Base-by-base conservation (phyloP, 805 yeast genomes). In the Monosporozyma aerobia region DNA sequence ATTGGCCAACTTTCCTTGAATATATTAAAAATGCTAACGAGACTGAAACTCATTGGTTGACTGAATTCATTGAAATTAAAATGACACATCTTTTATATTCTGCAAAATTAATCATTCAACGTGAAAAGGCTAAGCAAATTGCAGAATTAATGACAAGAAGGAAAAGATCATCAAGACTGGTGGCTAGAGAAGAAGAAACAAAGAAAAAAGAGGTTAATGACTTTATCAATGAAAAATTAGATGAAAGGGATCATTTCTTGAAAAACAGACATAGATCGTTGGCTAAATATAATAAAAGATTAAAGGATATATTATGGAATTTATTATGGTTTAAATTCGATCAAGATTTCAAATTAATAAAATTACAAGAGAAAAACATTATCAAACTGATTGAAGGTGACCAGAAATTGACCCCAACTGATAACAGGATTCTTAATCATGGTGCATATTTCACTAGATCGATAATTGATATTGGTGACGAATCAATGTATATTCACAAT, bases 161-260 rank as follows among this genome's bases (percentile, higher is more conserved):
- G 60, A 86, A 87, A 60, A 75, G 88, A 57, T 85, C 92, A 0
- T 80, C 89, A 1, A 76, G 94, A 67, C 67, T 87, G 45, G 87
- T 83, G 58, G 85, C 85, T 19, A 81, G 79, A 60, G 85, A 81
- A 55, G 88, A 85, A 56, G 79, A 77, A 22, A 73, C 73, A 50
- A 70, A 70, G 48, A 64, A 70, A 32, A 74, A 73, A 53, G 73
- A 73, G 47, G 73, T 77, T 53, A 79, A 74, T 48, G 76, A 76
- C 39, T 48, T 56, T 22, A 60, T 68, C 59, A 49, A 51, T 23
- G 65, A 62, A 52, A 71, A 73, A 45, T 70, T 75, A 41, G 70
- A 75, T 45, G 59, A 62, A 16, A 62, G 70, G 49, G 68, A 64
- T 30, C 56, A 57, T 4, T 66, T 54, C 43, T 19, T 67, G 13